Percentiles rank a stretch among this genome's conserved stretches.
phyloP scores from a whole-genome alignment of 805 yeast genomes.

The Yarrowia phangngaensis region DNA sequence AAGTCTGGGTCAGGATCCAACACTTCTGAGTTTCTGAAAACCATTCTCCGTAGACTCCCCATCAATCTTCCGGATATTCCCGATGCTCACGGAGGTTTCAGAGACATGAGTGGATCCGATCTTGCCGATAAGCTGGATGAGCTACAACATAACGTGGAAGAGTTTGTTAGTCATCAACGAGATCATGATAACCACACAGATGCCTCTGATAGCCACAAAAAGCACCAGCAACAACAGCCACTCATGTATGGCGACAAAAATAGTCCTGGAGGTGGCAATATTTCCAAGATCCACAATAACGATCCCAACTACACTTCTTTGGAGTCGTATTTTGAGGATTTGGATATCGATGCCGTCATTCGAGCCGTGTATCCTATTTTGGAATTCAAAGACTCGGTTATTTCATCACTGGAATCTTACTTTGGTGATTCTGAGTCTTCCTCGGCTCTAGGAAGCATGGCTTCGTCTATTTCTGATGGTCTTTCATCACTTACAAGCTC shows the following conservation, averaged over 20 bases:
- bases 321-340: constrained; percentile 8
- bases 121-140: constrained; percentile 23
- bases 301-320: constrained; percentile 22
- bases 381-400: constrained; percentile 27
- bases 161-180: constrained; percentile 19
- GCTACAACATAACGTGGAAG: constrained; percentile 21
- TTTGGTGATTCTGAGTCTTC: constrained; percentile 28
- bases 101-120: constrained; percentile 20
- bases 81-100: constrained; percentile 26
- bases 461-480: constrained; percentile 31
- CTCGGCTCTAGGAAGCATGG: constrained; percentile 29
- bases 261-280: constrained; percentile 20
- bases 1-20: constrained; percentile 3
- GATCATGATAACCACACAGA: no score
- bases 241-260: constrained; percentile 14
- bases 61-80: constrained; percentile 22
- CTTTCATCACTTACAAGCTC: constrained; percentile 32
- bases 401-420: constrained; percentile 26
- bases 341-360: constrained; percentile 19
- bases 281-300: constrained; percentile 23
- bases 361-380: constrained; percentile 20
- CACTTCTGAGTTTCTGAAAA: constrained; percentile 24
- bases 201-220: no score
- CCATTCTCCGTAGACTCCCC: constrained; percentile 20
- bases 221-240: constrained; percentile 9